These are phyloP conservation scores for Acanthamoeba triangularis DNA, from an alignment of 208 protist species.

Conservation along the genomic window DNA sequence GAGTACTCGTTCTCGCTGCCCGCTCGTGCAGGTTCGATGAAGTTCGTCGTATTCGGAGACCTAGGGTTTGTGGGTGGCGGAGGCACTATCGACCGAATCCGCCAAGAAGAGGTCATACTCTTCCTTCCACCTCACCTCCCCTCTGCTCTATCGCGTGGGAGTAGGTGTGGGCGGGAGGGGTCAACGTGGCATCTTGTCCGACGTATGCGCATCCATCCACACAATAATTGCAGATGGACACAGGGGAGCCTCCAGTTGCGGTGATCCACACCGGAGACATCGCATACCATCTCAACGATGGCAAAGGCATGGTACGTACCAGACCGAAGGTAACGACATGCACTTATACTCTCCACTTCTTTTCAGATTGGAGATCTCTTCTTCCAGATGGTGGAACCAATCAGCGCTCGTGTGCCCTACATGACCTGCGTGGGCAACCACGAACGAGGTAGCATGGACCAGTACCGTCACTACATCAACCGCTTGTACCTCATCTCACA, in stretches of 20 bases:
- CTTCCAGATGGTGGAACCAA: background rate
- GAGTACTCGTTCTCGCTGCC: background rate
- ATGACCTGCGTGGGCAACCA: conserved; percentile 33
- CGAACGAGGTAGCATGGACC: background rate
- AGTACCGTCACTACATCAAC: conserved; percentile 22
- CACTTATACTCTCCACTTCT: background rate
- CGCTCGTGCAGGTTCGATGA: background rate
- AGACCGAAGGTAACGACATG: too few species aligned
- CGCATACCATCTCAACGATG: background rate
- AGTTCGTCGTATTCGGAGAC: background rate
- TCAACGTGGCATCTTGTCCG: too few species aligned
- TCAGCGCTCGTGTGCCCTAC: background rate
- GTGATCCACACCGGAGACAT: background rate
- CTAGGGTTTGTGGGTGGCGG: background rate
- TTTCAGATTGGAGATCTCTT: background rate
- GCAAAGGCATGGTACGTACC: background rate
- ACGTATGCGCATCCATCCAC: too few species aligned
- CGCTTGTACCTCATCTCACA: background rate
- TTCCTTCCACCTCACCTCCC: background rate
- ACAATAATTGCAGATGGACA: background rate
- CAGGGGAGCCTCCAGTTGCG: background rate
- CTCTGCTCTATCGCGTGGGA: too few species aligned
- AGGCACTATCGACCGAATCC: background rate
- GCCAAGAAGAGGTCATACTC: background rate
- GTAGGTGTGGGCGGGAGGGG: too few species aligned